Evolutionary conservation across 2,329 filamentous ascomycete genomes (phyloP).

Genomic region (Diaporthe longicolla): DNA sequence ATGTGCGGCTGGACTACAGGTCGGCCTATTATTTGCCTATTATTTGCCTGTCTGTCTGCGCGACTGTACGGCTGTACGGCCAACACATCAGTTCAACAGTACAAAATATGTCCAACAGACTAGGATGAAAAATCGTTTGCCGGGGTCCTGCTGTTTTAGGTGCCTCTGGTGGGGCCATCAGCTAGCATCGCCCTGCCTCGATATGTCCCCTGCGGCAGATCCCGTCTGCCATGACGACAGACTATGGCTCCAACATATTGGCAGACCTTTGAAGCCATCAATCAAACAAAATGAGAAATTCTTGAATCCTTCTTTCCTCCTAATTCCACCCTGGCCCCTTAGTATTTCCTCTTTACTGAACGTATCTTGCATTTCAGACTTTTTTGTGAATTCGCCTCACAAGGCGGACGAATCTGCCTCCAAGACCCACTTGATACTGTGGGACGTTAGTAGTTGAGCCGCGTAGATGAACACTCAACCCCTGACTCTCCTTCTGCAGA

Average conservation of each 20-base stretch:
- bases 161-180: not conserved
- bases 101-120: not conserved
- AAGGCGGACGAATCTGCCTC: not conserved
- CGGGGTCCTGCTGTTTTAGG: not conserved
- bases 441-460: conserved; percentile 18
- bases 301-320: not conserved
- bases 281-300: not conserved
- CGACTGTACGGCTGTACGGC: not conserved
- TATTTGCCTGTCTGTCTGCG: no score
- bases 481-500: conserved; percentile 14
- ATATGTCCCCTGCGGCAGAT: not conserved
- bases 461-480: conserved; percentile 8
- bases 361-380: not conserved
- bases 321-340: no score
- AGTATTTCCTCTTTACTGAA: no score
- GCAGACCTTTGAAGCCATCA: not conserved
- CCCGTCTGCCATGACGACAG: not conserved
- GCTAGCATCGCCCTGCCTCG: not conserved
- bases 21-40: not conserved
- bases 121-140: not conserved
- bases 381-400: not conserved
- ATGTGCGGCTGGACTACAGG: not conserved
- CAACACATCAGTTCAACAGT: not conserved
- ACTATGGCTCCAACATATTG: not conserved
- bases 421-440: conserved; percentile 9